Conservation (phyloP, 2,329 filamentous ascomycete genomes). For the Paecilomyces formosus region DNA sequence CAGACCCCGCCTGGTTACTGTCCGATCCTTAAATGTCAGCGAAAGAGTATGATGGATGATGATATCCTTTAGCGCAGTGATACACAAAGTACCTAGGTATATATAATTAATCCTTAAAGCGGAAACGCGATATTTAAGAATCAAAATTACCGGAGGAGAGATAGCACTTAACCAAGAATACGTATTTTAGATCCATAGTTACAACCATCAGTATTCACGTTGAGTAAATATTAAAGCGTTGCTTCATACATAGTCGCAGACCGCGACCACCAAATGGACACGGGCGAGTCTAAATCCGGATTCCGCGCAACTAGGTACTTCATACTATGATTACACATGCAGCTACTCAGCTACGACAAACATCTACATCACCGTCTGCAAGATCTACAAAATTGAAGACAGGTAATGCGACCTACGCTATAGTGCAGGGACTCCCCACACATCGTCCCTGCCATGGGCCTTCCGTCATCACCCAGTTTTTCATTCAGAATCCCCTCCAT, state of each 20-base stretch:
- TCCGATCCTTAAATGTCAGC: conserved; percentile 15
- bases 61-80: neutral
- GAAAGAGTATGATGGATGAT: neutral
- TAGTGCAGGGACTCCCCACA: neutral
- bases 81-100: neutral
- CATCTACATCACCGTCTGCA: neutral
- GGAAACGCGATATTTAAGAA: neutral
- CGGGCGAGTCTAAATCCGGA: neutral
- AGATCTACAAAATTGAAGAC: neutral
- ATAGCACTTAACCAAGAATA: neutral
- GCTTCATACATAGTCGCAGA: neutral
- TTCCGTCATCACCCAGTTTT: conserved; percentile 26
- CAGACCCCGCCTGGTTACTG: conserved; percentile 37
- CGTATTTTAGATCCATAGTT: neutral
- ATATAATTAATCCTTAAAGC: too few species aligned
- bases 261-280: neutral
- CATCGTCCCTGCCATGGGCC: conserved; percentile 1
- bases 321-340: neutral
- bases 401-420: neutral
- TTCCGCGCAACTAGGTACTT: neutral
- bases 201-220: neutral
- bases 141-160: neutral
- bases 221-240: too few species aligned
- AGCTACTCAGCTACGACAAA: neutral
- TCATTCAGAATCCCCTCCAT: conserved; percentile 77